Percentiles rank a stretch among this genome's conserved stretches.
Evolutionary conservation across 169 alveolate genomes (phyloP).

Genomic region (Eimeria praecox): DNA sequence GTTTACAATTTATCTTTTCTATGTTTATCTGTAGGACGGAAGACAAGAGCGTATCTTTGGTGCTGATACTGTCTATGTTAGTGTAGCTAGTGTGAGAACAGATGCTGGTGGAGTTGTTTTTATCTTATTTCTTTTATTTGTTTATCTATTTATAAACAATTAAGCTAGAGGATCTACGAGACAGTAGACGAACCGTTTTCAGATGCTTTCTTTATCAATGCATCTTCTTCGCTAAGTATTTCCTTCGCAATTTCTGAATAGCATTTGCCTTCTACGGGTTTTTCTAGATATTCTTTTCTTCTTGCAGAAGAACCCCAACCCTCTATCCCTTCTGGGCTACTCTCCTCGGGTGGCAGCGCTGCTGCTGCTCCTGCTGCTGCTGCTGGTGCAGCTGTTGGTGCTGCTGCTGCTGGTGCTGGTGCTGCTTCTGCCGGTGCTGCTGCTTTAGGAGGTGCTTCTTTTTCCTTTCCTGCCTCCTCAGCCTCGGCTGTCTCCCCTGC

Average conservation of each 20-base stretch:
- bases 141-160: too few species aligned
- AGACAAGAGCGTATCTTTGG: not conserved
- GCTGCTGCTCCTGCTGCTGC: not conserved
- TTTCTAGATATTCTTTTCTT: not conserved
- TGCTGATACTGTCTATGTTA: too few species aligned
- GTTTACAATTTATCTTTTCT: too few species aligned
- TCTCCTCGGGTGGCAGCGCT: conserved; percentile 57
- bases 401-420: too few species aligned
- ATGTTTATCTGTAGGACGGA: not conserved
- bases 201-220: conserved; percentile 19
- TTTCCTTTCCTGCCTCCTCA: not conserved
- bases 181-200: not conserved
- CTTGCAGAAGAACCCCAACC: not conserved
- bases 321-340: conserved; percentile 18
- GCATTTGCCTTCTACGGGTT: not conserved
- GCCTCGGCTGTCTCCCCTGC: not conserved
- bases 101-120: not conserved
- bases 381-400: not conserved
- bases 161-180: too few species aligned
- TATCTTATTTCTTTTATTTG: not conserved
- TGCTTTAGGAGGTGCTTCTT: not conserved
- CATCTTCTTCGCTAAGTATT: not conserved
- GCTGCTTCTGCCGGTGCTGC: conserved; percentile 8
- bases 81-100: not conserved
- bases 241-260: conserved; percentile 30